Conservation (phyloP, 106 monocot species). For the Dendrobium chrysotoxum region DNA sequence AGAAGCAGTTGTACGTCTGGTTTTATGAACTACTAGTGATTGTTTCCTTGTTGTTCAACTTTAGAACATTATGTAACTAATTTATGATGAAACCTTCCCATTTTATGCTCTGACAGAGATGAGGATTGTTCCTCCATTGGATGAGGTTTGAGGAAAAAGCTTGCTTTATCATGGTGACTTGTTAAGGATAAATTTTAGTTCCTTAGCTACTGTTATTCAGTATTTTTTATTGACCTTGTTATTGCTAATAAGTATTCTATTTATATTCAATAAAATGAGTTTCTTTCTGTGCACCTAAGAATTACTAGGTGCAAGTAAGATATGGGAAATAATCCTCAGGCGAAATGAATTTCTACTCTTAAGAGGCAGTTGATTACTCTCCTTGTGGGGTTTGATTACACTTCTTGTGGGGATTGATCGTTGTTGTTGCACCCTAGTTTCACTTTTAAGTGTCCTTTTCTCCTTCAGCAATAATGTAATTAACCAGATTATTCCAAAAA, state of each 20-base stretch:
- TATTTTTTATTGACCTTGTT: too few species aligned
- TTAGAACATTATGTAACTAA: background rate
- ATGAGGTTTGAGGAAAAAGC: background rate
- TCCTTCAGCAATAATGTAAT: background rate
- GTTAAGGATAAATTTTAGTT: background rate
- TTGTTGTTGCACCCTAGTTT: background rate
- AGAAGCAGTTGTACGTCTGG: background rate
- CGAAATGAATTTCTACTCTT: background rate
- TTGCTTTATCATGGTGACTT: background rate
- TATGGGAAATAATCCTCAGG: too few species aligned
- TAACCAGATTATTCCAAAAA: background rate
- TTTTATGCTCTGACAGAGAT: background rate
- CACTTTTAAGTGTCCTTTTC: background rate
- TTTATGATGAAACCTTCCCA: background rate
- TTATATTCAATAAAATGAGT: background rate
- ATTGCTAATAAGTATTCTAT: background rate
- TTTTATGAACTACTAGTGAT: background rate
- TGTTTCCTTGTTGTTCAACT: background rate
- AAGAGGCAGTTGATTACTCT: background rate
- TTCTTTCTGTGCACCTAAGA: background rate
- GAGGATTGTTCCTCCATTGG: background rate
- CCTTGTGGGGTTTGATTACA: background rate
- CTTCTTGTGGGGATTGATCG: background rate
- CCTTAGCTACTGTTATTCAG: background rate
- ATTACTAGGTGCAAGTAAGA: too few species aligned